Conservation (phyloP, 176 grass and related monocot genomes). For the Zea luxurians region DNA sequence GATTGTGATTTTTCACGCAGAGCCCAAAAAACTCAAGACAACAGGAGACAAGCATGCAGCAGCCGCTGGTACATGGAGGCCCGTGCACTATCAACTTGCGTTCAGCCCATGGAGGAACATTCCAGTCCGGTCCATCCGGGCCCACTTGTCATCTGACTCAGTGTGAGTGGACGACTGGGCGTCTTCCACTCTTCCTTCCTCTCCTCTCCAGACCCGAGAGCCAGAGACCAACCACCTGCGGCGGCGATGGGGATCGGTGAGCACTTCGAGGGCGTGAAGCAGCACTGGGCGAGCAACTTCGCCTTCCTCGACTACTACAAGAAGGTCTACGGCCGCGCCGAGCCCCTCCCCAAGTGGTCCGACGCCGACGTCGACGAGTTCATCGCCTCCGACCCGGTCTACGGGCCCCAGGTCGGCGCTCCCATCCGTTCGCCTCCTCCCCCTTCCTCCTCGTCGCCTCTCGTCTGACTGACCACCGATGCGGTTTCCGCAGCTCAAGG, state of each 20-base stretch:
- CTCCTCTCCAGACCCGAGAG: no score
- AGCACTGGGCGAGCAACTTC: slow-evolving; percentile 91
- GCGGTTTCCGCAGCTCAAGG: slow-evolving; percentile 55
- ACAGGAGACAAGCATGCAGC: no score
- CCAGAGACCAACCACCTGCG: slow-evolving; percentile 11
- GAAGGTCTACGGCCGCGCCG: slow-evolving; percentile 77
- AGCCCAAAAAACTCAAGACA: no score
- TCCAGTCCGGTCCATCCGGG: neutral
- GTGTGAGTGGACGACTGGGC: neutral
- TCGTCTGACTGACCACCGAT: neutral
- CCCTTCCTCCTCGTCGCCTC: neutral
- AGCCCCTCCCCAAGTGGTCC: slow-evolving; percentile 85
- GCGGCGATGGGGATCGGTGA: slow-evolving; percentile 56
- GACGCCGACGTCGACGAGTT: slow-evolving; percentile 88
- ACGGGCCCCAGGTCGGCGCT: slow-evolving; percentile 69
- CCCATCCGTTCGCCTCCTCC: neutral
- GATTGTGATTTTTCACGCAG: no score
- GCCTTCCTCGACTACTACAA: slow-evolving; percentile 97
- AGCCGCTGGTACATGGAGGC: neutral
- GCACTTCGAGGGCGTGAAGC: slow-evolving; percentile 82
- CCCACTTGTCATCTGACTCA: neutral
- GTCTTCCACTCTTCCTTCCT: neutral
- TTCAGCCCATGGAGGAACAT: neutral
- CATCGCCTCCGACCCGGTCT: slow-evolving; percentile 81
- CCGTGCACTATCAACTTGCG: neutral